Conservation (phyloP, 2,329 filamentous ascomycete species). For the Curvularia hawaiiensis region DNA sequence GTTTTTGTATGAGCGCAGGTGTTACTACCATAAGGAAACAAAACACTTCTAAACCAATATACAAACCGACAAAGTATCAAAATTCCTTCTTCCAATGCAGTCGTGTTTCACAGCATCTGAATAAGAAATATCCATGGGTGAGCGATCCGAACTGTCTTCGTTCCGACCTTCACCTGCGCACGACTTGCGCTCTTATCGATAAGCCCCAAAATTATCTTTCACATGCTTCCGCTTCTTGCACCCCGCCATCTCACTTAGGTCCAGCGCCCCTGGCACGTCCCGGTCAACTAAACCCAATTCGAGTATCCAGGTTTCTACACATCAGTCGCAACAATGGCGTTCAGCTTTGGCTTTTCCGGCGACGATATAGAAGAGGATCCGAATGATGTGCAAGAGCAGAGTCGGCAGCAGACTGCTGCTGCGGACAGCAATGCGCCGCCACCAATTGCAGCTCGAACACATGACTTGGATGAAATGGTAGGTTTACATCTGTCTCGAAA, state of each 20-base stretch:
- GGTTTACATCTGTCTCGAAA: not conserved
- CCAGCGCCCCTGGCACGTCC: not conserved
- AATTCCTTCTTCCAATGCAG: not conserved
- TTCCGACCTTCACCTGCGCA: slow-evolving; percentile 20
- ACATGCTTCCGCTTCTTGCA: slow-evolving; percentile 9
- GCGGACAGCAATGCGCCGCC: slow-evolving; percentile 29
- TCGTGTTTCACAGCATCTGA: not conserved
- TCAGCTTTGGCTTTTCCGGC: slow-evolving; percentile 64
- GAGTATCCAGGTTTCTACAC: not conserved
- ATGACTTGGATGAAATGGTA: slow-evolving; percentile 57
- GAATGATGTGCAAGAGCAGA: slow-evolving; percentile 37
- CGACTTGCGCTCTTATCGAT: slow-evolving; percentile 30
- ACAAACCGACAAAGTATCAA: not conserved
- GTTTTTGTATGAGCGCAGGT: not conserved
- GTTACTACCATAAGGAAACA: not conserved
- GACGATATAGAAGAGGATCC: slow-evolving; percentile 62
- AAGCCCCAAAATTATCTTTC: slow-evolving; percentile 27
- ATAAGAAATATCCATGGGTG: not conserved
- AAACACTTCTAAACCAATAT: not conserved
- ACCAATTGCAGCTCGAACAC: slow-evolving; percentile 46
- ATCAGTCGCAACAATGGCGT: slow-evolving; percentile 40
- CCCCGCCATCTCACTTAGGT: slow-evolving; percentile 3
- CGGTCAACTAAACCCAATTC: not conserved
- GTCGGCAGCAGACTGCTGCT: slow-evolving; percentile 3
- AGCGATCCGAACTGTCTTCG: not conserved